Evolutionary conservation across 495 filamentous ascomycete genomes (phyloP).

Genomic region (Cenococcum geophilum): DNA sequence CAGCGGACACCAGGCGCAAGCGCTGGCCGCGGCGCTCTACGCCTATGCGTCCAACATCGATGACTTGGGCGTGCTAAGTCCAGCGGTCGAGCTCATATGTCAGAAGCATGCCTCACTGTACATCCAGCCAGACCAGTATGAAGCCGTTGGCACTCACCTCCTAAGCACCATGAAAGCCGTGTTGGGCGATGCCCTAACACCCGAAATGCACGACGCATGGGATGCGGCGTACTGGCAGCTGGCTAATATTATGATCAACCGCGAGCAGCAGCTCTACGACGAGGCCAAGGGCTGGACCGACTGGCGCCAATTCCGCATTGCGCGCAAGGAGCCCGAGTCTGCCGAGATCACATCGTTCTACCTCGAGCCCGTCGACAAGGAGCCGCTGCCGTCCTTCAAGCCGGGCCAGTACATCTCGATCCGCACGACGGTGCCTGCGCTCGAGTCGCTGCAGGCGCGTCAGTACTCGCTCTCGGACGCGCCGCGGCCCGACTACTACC

Average conservation of each 20-base stretch:
- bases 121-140: constrained; percentile 61
- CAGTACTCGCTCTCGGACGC: constrained; percentile 69
- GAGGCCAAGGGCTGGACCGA: constrained; percentile 52
- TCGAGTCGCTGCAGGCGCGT: constrained; percentile 52
- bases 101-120: constrained; percentile 69
- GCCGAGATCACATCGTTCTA: constrained; percentile 67
- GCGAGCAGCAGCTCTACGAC: constrained; percentile 56
- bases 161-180: constrained; percentile 63
- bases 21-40: constrained; percentile 60
- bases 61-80: constrained; percentile 53
- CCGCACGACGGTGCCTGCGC: constrained; percentile 50
- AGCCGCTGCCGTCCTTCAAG: constrained; percentile 52
- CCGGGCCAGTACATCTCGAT: constrained; percentile 69
- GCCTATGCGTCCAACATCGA: constrained; percentile 69
- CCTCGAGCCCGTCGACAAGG: constrained; percentile 55
- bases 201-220: constrained; percentile 64
- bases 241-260: constrained; percentile 61
- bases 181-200: constrained; percentile 59
- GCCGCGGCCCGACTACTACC: constrained; percentile 54
- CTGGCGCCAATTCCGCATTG: constrained; percentile 63
- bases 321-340: constrained; percentile 55
- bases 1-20: constrained; percentile 58
- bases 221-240: constrained; percentile 63
- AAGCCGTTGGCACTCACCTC: constrained; percentile 61
- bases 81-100: constrained; percentile 65